A percentile compares a stretch with the other conserved stretches of the same genome.
Conservation (phyloP, 352 stramenopile species). For the Pythium rhizo-oryzae region DNA sequence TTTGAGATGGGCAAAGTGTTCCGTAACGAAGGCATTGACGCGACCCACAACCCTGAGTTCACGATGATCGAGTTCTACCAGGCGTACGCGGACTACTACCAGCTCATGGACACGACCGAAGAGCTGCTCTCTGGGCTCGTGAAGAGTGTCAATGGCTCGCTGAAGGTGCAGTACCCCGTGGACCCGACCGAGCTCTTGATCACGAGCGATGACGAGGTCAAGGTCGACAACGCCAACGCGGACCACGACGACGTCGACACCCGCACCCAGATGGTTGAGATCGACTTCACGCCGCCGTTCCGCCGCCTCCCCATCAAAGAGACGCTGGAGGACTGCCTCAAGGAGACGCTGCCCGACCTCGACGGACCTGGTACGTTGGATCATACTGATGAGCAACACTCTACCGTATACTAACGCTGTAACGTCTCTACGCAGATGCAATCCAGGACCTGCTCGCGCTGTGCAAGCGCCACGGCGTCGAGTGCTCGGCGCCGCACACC, state of each 20-base stretch:
- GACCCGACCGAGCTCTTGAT: constrained; percentile 27
- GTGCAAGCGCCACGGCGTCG: constrained; percentile 87
- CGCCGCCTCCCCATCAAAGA: constrained; percentile 96
- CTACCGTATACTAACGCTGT: not conserved
- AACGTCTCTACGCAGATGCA: constrained; percentile 37
- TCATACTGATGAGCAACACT: not conserved
- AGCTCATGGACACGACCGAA: constrained; percentile 98
- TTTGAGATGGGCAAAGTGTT: constrained; percentile 99
- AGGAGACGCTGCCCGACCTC: constrained; percentile 67
- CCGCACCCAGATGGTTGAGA: constrained; percentile 67
- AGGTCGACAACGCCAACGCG: not conserved
- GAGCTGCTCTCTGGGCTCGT: constrained; percentile 95
- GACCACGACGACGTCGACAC: constrained; percentile 10
- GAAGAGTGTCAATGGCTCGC: constrained; percentile 96
- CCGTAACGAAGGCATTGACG: constrained; percentile 97
- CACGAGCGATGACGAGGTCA: not conserved
- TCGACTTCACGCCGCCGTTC: constrained; percentile 99
- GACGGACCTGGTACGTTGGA: constrained; percentile 48
- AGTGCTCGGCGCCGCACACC: constrained; percentile 94
- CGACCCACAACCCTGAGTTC: constrained; percentile 99
- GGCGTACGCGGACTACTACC: constrained; percentile 99
- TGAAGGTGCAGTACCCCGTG: constrained; percentile 95
- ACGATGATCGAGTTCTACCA: constrained; percentile 99
- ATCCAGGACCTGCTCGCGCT: constrained; percentile 83
- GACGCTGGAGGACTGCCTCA: constrained; percentile 92